Base-by-base conservation (phyloP, 768 basidiomycete genomes). In the Epithele typhae region DNA sequence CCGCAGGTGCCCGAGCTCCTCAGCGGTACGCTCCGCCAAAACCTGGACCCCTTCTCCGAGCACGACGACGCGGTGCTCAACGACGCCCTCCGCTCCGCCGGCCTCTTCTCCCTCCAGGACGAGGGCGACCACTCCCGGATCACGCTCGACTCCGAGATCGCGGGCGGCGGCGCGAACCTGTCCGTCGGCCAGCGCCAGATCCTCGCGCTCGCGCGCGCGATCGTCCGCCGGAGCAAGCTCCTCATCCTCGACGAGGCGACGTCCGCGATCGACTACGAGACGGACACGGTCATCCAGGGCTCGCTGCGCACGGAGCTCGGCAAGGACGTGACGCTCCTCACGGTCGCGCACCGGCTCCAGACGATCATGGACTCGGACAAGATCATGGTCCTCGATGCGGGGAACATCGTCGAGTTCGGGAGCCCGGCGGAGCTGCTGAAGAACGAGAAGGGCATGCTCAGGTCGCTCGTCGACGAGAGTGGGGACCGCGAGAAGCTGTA, bases 331-430 rank as follows among this genome's bases (percentile, higher is more conserved):
- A 81, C 80, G 0, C 62, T 82, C 18, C 64, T 82, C 34, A 81
- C 77, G n/a, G 71, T 83, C 34, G 81, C 80, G 3, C 79, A 81
- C 59, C 70, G 80, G 17, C 55, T 78, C 10, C 67, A 70, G 45
- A 81, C 75, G 3, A 75, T 82, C 47, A 77, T 77, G 65, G 78
- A 79, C 40, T 75, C 77, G 6, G 78, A 82, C 58, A 75, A 76
- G 54, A 75, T 81, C 38, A 70, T 73, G 67, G 68, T 73, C 10
- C 68, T 74, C 9, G 72, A 73, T 42, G 63, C 64, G 11, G 72
- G 73, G 24, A 60, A 52, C 7, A 61, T 72, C 19, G 72, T 73
- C 30, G 79, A 83, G 48, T 82, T 72, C 44, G 79, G 76, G 44
- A 58, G 66, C 8, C 82, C 82, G 1, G 58, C 47, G 10, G 63